Evolutionary conservation across 73 alveolate genomes (phyloP).

Genomic region (Symbiodinium natans): DNA sequence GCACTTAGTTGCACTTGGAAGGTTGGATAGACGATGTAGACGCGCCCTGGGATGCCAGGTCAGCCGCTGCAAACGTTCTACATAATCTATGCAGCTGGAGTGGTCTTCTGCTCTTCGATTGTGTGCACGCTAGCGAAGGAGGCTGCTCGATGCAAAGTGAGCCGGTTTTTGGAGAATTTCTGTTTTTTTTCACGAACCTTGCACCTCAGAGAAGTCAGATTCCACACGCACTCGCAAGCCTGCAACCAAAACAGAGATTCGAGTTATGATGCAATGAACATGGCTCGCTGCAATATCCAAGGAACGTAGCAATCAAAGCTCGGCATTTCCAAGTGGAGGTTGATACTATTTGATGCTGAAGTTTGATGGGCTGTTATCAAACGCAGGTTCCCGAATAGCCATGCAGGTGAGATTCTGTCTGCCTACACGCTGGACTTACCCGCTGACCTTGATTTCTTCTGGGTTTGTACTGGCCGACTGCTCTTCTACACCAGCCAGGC

Average conservation of each 20-base stretch:
- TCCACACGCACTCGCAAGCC: too few species aligned
- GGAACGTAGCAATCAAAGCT: background rate
- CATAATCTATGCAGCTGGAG: constrained; percentile 29
- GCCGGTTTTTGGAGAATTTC: too few species aligned
- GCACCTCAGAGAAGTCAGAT: too few species aligned
- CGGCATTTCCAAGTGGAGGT: background rate
- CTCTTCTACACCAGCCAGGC: constrained; percentile 82
- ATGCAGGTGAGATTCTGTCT: constrained; percentile 29
- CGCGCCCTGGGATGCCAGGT: background rate
- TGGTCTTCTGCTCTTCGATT: constrained; percentile 3
- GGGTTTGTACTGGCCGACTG: constrained; percentile 74
- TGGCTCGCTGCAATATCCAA: background rate
- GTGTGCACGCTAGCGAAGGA: constrained; percentile 40
- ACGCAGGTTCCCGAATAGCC: background rate
- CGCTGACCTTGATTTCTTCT: constrained; percentile 29
- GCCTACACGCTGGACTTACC: constrained; percentile 47
- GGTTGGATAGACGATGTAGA: too few species aligned
- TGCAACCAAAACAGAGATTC: too few species aligned
- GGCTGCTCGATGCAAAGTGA: background rate
- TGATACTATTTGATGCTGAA: background rate
- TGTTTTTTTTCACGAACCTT: too few species aligned
- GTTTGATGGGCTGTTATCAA: background rate
- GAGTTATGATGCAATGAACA: too few species aligned
- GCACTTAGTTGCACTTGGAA: too few species aligned
- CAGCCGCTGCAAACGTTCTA: constrained; percentile 43